Evolutionary conservation across 768 basidiomycete species (phyloP).

Genomic region (Guyanaporus albipodus): DNA sequence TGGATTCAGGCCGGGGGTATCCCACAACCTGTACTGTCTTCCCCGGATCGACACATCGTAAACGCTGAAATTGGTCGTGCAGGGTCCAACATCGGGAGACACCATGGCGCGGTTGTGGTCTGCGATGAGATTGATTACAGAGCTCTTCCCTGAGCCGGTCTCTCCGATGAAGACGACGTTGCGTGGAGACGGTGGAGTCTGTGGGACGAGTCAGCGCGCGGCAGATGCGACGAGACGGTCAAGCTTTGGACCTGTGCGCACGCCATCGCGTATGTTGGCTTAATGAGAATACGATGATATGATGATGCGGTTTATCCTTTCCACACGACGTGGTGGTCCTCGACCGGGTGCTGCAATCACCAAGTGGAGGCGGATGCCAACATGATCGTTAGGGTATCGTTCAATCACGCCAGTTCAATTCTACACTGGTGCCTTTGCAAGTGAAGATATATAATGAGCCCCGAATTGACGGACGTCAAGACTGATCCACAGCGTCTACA

Average conservation of each 20-base stretch:
- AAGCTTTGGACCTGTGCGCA: conserved; percentile 11
- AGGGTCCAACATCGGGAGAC: conserved; percentile 29
- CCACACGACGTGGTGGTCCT: not conserved
- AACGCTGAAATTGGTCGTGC: conserved; percentile 25
- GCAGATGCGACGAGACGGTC: not conserved
- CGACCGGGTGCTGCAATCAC: not conserved
- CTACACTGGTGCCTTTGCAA: too few species aligned
- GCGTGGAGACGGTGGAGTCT: conserved; percentile 17
- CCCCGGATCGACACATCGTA: conserved; percentile 26
- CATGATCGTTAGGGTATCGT: too few species aligned
- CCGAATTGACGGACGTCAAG: not conserved
- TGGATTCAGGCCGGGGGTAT: conserved; percentile 31
- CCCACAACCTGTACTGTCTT: conserved; percentile 24
- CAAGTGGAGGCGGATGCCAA: not conserved
- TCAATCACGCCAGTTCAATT: too few species aligned
- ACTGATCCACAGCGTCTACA: not conserved
- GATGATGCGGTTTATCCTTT: not conserved
- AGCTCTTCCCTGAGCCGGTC: conserved; percentile 37
- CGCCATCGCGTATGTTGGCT: too few species aligned
- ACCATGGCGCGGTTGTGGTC: conserved; percentile 18
- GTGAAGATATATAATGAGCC: too few species aligned
- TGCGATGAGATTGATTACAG: conserved; percentile 39
- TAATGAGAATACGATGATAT: not conserved
- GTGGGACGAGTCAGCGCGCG: conserved; percentile 1
- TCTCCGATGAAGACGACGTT: conserved; percentile 38